Base-by-base conservation (phyloP, 768 basidiomycete species). In the Candolleomyces efflorescens region DNA sequence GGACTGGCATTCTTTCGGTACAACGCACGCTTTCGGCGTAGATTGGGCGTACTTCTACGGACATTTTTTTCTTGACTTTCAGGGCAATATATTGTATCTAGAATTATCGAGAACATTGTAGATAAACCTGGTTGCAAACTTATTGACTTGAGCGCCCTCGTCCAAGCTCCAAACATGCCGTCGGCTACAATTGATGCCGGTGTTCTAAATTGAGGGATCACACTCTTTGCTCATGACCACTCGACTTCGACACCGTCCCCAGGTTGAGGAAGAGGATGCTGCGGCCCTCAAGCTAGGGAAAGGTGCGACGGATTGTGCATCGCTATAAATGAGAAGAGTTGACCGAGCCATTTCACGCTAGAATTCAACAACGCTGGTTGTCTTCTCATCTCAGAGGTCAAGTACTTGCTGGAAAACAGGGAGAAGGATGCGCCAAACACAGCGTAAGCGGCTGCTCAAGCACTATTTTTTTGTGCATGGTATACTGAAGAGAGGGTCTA, bases 351-450 rank as follows among this genome's bases (percentile, higher is more conserved):
- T 13, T 53, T 38, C 51, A 53, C 38, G 37, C 51, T 61, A 92
- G 93, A 92, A 68, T 95, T 95, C 75, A 92, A 92, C 75, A 92
- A 93, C 62, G 90, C 90, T 5, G 92, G 90, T 78, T 93, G 90
- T 71, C 71, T 96, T 67, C 81, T 94, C 64, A 93, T 95, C 59
- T 93, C 92, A 1, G 94, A 96, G 68, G 94, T 95, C 69, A 92
- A 92, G 67, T 90, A 94, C 68, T 75, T 96, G 49, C 77, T 96
- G 26, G 91, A 93, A 71, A 89, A 90, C 75, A 77, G 90, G 63
- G 87, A 92, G 72, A 90, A 92, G 71, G 89, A 90, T 65, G 89
- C 89, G 2, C 92, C 92, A 7, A 91, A 92, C 66, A 93, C 91
- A 56, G 83, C 86, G 93, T 93, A 67, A 59, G 87, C 76, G 17